Percentiles rank a stretch among this genome's conserved stretches.
Conservation (phyloP, 108 stramenopile genomes). For the Cyclotella sp. region DNA sequence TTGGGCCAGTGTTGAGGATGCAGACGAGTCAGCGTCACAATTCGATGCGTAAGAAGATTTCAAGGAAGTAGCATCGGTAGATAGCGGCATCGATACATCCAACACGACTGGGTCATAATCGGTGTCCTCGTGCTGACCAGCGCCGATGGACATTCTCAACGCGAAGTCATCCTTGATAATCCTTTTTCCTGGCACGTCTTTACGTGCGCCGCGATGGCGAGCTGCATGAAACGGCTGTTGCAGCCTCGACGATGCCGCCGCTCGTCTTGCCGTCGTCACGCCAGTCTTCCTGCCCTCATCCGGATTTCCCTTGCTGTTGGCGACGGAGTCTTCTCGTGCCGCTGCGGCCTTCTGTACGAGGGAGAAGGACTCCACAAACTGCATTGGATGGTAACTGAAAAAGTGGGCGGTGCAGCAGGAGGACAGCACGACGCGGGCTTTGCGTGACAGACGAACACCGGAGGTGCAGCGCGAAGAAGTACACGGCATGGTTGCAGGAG, state of each 20-base stretch:
- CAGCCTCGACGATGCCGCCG: background rate
- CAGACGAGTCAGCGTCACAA: background rate
- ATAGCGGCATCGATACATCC: background rate
- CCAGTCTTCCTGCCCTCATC: background rate
- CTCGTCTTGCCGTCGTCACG: background rate
- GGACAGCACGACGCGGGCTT: background rate
- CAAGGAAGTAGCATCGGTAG: background rate
- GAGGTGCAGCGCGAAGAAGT: no score
- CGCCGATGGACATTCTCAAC: background rate
- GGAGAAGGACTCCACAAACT: background rate
- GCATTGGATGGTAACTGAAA: background rate
- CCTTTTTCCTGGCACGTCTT: background rate
- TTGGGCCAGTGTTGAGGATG: background rate
- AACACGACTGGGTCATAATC: background rate
- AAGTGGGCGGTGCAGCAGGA: background rate
- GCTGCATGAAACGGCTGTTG: background rate
- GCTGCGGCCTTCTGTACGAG: conserved; percentile 1
- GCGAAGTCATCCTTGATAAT: conserved; percentile 2
- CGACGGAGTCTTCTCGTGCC: background rate
- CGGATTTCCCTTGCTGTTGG: background rate
- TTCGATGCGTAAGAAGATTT: background rate
- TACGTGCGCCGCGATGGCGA: background rate
- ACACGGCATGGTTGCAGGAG: no score
- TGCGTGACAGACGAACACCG: no score
- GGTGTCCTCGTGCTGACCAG: background rate